A percentile compares a stretch with the other conserved stretches of the same genome.
Conservation (phyloP, 2,329 filamentous ascomycete species). For the Capronia americana region DNA sequence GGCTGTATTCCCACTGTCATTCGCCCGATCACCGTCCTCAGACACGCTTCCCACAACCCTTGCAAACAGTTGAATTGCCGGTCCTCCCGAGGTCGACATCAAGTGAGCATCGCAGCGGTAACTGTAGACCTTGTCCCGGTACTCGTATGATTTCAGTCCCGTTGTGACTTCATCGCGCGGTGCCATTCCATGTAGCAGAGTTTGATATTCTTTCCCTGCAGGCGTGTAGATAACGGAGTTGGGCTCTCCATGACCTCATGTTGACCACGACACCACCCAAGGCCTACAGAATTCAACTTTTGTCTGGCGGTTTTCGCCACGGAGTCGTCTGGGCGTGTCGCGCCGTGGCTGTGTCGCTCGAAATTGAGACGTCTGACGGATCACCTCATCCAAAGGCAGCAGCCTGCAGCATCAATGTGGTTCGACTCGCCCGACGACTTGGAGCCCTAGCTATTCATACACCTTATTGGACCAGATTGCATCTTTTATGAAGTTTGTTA, state of each 20-base stretch:
- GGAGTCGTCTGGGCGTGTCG: background rate
- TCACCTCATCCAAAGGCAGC: background rate
- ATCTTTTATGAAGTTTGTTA: background rate
- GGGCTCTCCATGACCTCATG: background rate
- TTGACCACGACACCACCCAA: background rate
- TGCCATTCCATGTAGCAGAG: background rate
- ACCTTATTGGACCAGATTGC: background rate
- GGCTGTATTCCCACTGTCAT: background rate
- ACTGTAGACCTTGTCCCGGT: background rate
- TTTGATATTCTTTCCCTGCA: background rate
- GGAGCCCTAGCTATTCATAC: background rate
- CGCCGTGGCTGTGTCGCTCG: background rate
- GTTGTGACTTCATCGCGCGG: background rate
- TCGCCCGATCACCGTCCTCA: background rate
- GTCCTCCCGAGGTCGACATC: conserved; percentile 1
- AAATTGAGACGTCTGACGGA: background rate
- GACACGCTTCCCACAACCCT: background rate
- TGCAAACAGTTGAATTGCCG: background rate
- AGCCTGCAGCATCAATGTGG: background rate
- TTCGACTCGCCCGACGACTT: background rate
- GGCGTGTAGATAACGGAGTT: background rate
- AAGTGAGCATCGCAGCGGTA: background rate
- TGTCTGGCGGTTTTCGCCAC: background rate
- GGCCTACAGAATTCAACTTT: background rate
- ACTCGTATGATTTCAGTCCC: background rate